phyloP scores from a whole-genome alignment of 2,329 filamentous ascomycete genomes.

The Penicillium verrucosum region DNA sequence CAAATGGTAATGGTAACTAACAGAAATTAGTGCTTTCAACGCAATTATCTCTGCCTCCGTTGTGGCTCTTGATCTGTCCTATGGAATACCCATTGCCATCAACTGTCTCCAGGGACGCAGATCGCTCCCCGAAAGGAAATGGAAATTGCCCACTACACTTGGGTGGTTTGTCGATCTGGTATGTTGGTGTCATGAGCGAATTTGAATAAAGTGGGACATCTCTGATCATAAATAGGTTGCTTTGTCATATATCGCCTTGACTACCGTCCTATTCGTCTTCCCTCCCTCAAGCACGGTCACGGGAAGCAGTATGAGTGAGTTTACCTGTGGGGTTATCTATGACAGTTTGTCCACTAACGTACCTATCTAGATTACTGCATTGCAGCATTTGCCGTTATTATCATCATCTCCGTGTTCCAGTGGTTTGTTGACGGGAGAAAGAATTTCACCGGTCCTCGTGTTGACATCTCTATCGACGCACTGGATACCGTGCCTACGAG shows the following conservation, averaged over 20 bases:
- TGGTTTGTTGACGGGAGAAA: conserved; percentile 60
- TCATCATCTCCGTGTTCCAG: conserved; percentile 55
- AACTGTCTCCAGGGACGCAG: conserved; percentile 65
- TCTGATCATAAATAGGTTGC: conserved; percentile 39
- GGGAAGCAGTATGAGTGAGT: conserved; percentile 64
- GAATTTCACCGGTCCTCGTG: conserved; percentile 54
- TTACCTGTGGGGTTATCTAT: neutral
- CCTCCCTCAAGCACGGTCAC: conserved; percentile 64
- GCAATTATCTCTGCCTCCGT: conserved; percentile 69
- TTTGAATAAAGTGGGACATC: neutral
- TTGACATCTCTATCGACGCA: conserved; percentile 35
- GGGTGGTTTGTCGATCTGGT: conserved; percentile 60
- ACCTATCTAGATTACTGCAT: conserved; percentile 35
- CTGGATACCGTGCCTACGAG: conserved; percentile 3
- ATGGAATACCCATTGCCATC: conserved; percentile 68
- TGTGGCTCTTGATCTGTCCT: conserved; percentile 67
- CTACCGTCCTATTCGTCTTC: conserved; percentile 71
- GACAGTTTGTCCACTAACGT: neutral
- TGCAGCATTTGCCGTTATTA: conserved; percentile 56
- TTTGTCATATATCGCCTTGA: conserved; percentile 63
- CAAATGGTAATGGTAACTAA: neutral
- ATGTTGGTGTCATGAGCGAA: conserved; percentile 15
- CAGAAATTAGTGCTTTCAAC: conserved; percentile 58
- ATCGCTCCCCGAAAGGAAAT: conserved; percentile 59
- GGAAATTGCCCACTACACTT: conserved; percentile 52